Percentiles rank a stretch among this genome's conserved stretches.
These are phyloP conservation scores for Dysphania ambrosioides DNA, from an alignment of 148 eudicot species.

Conservation along the genomic window DNA sequence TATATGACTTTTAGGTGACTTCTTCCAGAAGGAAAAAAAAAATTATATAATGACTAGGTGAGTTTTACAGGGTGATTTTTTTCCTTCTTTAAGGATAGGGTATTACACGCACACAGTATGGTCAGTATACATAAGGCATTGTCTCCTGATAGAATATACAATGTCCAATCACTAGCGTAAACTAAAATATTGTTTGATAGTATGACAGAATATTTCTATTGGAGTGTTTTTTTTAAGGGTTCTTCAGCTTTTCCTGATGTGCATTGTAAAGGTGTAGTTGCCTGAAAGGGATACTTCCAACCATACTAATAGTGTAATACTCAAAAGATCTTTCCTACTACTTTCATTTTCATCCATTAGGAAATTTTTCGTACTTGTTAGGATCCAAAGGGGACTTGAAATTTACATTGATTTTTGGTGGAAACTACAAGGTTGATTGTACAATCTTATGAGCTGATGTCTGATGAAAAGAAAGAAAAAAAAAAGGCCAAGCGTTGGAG, in stretches of 20 bases:
- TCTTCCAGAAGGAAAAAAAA: constrained; percentile 6
- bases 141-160: not conserved
- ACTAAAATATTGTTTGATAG: not conserved
- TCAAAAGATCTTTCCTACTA: constrained; percentile 7
- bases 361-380: not conserved
- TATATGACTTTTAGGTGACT: not conserved
- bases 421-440: not conserved
- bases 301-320: too few relatives aligned
- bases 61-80: constrained; percentile 4
- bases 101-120: not conserved
- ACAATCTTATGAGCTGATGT: not conserved
- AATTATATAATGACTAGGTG: constrained; percentile 3
- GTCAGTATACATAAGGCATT: not conserved
- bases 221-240: not conserved
- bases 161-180: constrained; percentile 3
- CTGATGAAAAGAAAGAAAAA: not conserved
- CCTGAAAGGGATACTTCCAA: not conserved
- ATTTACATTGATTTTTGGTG: not conserved
- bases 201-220: not conserved
- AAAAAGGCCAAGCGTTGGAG: not conserved
- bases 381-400: constrained; percentile 5
- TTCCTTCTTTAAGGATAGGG: not conserved
- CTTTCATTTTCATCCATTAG: constrained; percentile 5
- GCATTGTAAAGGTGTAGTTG: not conserved
- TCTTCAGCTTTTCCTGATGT: not conserved